Conservation (phyloP, 345 rosid species). For the Microcos paniculata region DNA sequence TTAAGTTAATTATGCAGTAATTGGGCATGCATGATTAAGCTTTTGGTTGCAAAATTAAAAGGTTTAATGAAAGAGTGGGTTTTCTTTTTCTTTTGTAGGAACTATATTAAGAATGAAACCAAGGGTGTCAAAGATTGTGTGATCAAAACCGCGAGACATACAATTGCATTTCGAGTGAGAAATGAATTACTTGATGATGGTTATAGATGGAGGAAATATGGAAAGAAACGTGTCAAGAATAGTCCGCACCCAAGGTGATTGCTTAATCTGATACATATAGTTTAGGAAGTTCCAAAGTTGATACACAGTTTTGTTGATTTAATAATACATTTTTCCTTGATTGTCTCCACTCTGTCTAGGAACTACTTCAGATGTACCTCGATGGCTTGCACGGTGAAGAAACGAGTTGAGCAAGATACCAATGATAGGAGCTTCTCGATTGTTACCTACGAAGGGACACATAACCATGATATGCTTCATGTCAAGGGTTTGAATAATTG, state of each 20-base stretch:
- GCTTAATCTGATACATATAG: background rate
- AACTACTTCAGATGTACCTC: background rate
- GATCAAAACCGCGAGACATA: background rate
- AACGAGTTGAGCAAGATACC: background rate
- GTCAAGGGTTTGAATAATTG: background rate
- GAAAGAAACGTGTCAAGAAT: background rate
- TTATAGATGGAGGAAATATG: slow-evolving; percentile 7
- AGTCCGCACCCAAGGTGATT: background rate
- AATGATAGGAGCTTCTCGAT: background rate
- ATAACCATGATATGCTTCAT: background rate
- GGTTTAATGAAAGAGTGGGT: background rate
- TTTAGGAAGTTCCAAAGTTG: background rate
- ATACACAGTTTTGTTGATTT: background rate
- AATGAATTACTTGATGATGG: slow-evolving; percentile 4
- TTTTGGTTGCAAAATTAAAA: background rate
- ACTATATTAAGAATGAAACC: background rate
- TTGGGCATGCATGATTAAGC: background rate
- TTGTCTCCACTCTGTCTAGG: background rate
- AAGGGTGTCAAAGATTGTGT: background rate
- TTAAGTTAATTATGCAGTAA: background rate
- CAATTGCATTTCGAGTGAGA: background rate
- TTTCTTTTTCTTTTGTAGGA: background rate
- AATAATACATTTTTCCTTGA: background rate
- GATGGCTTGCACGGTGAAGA: background rate
- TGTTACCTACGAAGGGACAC: background rate